These are phyloP conservation scores for Arthrobotrys pseudoclavata DNA, from an alignment of 2,329 filamentous ascomycete genomes.

Conservation along the genomic window DNA sequence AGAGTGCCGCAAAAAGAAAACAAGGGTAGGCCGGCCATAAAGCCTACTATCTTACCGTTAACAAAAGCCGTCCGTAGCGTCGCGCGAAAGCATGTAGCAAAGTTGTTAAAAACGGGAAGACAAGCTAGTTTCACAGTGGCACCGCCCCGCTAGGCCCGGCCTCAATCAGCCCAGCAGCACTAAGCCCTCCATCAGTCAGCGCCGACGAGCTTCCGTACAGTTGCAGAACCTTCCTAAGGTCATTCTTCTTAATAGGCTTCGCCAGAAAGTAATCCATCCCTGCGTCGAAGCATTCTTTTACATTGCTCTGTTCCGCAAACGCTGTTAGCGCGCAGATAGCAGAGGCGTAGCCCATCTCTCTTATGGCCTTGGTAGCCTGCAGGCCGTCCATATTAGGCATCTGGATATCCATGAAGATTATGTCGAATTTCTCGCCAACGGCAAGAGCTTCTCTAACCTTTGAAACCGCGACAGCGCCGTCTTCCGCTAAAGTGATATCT, in stretches of 20 bases:
- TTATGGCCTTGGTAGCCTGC: constrained; percentile 85
- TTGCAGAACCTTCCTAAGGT: constrained; percentile 62
- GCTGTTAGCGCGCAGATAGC: constrained; percentile 93
- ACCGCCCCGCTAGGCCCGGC: constrained; percentile 1
- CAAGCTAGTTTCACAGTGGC: not conserved
- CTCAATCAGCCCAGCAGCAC: constrained; percentile 1
- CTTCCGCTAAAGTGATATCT: constrained; percentile 88
- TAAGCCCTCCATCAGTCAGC: constrained; percentile 11
- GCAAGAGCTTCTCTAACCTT: constrained; percentile 86
- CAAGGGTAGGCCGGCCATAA: constrained; percentile 3
- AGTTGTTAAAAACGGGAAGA: not conserved
- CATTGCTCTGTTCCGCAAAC: constrained; percentile 90
- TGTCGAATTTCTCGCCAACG: constrained; percentile 78
- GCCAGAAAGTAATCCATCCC: constrained; percentile 92
- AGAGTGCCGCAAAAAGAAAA: constrained; percentile 5
- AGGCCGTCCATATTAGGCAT: constrained; percentile 95
- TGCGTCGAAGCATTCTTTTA: constrained; percentile 85
- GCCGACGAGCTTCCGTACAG: constrained; percentile 60
- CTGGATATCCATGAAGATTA: constrained; percentile 95
- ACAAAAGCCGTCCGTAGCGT: not conserved
- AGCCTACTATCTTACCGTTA: not conserved
- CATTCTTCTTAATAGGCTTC: constrained; percentile 68
- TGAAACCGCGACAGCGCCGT: constrained; percentile 88
- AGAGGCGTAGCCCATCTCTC: constrained; percentile 85
- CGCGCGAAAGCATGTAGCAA: not conserved